These are phyloP conservation scores for Annulohypoxylon nitens DNA, from an alignment of 495 filamentous ascomycete genomes.

Conservation along the genomic window DNA sequence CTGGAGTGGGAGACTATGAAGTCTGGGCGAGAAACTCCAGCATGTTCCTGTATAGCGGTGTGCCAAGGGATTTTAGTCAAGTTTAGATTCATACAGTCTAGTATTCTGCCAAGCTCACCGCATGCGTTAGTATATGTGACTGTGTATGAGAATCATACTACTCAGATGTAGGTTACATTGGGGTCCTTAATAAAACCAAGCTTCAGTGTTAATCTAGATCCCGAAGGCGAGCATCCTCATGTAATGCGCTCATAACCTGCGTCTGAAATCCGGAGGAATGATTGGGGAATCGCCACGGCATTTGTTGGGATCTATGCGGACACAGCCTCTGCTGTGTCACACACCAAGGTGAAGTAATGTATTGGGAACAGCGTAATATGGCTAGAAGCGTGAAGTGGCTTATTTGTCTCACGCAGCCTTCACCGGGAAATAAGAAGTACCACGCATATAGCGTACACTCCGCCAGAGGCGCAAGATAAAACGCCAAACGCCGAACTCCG, in stretches of 20 bases:
- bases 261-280: background rate
- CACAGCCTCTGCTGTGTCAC: constrained; percentile 10
- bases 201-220: background rate
- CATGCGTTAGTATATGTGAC: constrained; percentile 55
- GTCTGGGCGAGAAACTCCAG: constrained; percentile 7
- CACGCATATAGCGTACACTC: background rate
- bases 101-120: background rate
- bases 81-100: constrained; percentile 8
- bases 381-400: background rate
- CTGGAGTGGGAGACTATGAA: background rate
- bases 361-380: background rate
- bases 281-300: constrained; percentile 1
- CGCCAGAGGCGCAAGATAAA: constrained; percentile 3
- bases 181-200: background rate
- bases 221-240: background rate
- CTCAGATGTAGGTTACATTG: constrained; percentile 2
- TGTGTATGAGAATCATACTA: constrained; percentile 14
- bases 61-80: background rate
- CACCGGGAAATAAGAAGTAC: background rate
- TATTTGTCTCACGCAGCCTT: background rate
- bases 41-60: background rate
- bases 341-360: background rate
- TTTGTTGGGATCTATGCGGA: background rate
- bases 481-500: background rate
- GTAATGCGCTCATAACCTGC: background rate